Evolutionary conservation across 257 asterid genomes (phyloP).

Genomic region (Lycium barbarum): DNA sequence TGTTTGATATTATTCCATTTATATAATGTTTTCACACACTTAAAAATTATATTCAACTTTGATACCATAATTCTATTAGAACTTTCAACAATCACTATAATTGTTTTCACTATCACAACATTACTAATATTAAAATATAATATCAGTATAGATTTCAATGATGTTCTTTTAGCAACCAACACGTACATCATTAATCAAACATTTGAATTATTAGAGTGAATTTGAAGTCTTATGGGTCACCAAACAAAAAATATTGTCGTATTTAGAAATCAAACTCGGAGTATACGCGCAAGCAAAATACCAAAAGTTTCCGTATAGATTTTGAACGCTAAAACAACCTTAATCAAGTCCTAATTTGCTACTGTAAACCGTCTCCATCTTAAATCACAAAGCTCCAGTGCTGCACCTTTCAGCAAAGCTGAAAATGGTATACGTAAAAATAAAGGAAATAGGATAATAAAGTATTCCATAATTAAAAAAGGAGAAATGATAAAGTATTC

Average conservation of each 20-base stretch:
- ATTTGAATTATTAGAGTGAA: not conserved
- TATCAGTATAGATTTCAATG: not conserved
- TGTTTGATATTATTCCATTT: not conserved
- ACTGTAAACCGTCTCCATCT: not conserved
- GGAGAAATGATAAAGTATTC: not conserved
- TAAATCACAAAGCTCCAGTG: not conserved
- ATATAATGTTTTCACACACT: not conserved
- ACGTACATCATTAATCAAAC: not conserved
- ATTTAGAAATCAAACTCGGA: not conserved
- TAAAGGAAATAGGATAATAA: not conserved
- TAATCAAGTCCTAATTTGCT: not conserved
- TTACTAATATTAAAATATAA: no score
- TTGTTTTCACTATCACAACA: not conserved
- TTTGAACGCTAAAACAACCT: not conserved
- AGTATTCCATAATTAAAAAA: no score
- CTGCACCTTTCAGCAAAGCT: not conserved
- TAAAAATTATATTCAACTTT: not conserved
- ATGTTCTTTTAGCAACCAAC: not conserved
- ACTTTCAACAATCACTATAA: not conserved
- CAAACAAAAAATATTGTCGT: not conserved
- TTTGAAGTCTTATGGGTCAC: not conserved
- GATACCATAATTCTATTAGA: not conserved
- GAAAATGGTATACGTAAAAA: not conserved
- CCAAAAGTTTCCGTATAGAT: not conserved
- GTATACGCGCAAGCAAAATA: not conserved